Evolutionary conservation across 106 monocot genomes (phyloP).

Genomic region (Dendrobium huoshanense): DNA sequence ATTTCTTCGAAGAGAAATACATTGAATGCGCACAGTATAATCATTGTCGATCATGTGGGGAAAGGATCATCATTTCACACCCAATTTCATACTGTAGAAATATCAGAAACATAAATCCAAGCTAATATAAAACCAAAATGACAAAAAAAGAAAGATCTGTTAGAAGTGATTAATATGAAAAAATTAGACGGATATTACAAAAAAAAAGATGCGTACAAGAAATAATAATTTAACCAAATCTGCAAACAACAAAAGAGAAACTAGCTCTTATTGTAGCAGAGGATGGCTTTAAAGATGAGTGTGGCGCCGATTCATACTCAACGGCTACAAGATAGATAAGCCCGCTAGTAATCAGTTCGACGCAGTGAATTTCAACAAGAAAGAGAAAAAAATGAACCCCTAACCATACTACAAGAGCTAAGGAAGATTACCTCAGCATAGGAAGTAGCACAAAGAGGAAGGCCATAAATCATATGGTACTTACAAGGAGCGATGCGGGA

Average conservation of each 20-base stretch:
- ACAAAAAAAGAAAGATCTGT: no score
- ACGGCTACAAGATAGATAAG: neutral
- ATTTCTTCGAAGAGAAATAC: neutral
- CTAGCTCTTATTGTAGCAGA: neutral
- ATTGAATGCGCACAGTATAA: slow-evolving; percentile 2
- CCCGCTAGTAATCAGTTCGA: neutral
- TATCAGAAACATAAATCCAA: neutral
- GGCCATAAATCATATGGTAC: neutral
- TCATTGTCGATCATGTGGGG: slow-evolving; percentile 16
- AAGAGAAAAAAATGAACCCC: neutral
- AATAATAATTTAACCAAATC: neutral
- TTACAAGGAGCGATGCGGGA: neutral
- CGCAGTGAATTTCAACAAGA: neutral
- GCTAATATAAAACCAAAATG: no score
- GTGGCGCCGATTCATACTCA: neutral
- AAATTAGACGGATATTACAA: no score
- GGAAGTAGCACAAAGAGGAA: neutral
- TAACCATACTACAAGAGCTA: neutral
- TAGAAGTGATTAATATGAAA: no score
- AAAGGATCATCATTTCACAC: slow-evolving; percentile 15
- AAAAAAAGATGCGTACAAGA: neutral
- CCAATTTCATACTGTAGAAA: neutral
- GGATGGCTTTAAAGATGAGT: neutral
- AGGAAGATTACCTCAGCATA: no score
- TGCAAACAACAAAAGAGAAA: neutral